Evolutionary conservation across 1,139 yeast species (phyloP).

Genomic region (Nadsonia starkeyi-henricii): DNA sequence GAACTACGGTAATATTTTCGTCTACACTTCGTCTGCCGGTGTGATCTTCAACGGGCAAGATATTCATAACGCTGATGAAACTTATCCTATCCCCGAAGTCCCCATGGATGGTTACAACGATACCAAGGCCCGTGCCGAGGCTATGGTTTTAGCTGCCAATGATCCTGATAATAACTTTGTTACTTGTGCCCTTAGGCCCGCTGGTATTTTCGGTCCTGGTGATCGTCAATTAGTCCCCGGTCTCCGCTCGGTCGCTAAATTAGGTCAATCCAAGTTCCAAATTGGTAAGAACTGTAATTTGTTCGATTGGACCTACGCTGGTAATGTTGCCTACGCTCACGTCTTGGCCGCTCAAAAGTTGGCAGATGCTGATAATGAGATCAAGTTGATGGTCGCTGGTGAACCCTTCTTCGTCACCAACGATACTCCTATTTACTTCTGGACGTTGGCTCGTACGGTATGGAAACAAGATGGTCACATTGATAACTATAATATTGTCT

Average conservation of each 20-base stretch:
- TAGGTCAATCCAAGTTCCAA: slow-evolving; percentile 85
- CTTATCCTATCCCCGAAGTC: slow-evolving; percentile 79
- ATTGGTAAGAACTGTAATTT: slow-evolving; percentile 86
- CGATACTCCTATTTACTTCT: slow-evolving; percentile 88
- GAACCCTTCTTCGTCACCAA: slow-evolving; percentile 84
- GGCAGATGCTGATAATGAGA: slow-evolving; percentile 26
- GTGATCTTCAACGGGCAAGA: slow-evolving; percentile 92
- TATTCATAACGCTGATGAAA: slow-evolving; percentile 79
- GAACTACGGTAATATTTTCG: slow-evolving; percentile 44
- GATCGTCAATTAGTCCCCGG: slow-evolving; percentile 96
- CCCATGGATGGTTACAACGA: slow-evolving; percentile 97
- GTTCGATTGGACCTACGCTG: slow-evolving; percentile 97
- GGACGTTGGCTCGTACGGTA: slow-evolving; percentile 93
- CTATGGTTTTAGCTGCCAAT: slow-evolving; percentile 56
- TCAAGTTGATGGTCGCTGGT: slow-evolving; percentile 42
- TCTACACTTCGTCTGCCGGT: slow-evolving; percentile 95
- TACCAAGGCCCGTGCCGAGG: slow-evolving; percentile 88
- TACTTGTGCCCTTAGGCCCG: slow-evolving; percentile 87
- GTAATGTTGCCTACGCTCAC: slow-evolving; percentile 97
- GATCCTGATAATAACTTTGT: slow-evolving; percentile 26
- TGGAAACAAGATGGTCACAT: slow-evolving; percentile 94
- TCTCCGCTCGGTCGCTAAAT: slow-evolving; percentile 62
- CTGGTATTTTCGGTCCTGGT: slow-evolving; percentile 98
- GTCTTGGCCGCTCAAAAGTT: slow-evolving; percentile 77
- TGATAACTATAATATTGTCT: slow-evolving; percentile 53